Evolutionary conservation across 306 rosid species (phyloP), one percentile per base, ranked within the genome.

Genomic region (Fragaria nilgerrensis): DNA sequence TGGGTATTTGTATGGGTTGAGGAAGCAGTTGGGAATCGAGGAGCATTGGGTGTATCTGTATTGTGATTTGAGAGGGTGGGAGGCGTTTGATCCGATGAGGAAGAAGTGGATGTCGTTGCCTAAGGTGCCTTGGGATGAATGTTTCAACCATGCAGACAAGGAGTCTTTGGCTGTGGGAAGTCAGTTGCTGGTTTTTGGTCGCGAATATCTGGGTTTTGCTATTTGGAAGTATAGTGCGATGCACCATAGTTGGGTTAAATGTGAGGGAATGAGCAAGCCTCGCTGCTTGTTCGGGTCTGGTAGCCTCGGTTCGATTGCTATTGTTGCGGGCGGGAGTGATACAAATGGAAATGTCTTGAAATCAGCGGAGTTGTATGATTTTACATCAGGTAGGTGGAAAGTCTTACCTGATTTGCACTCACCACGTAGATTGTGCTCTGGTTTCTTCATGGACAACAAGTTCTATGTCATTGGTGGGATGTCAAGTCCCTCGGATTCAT

Each of bases 401-500:
- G 82, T 76, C 84, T 76, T 95, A 50, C 92, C 98, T 6, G 82
- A 86, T 80, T 90, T 95, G 98, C 88, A 90, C 68, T 77, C 87
- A 9, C 90, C 96, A 0, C 96, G 98, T n/a, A 93, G 96, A 81
- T 85, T 88, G 71, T 92, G 97, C 83, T 88, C 98, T 22, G 96
- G 97, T 62, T 90, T 95, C 86, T 92, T 92, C 80, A 88, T 90
- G 97, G 92, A 92, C 27, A 82, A 79, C 32, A 95, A 95, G 78
- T 94, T 89, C 89, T 92, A 92, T 6, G 98, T 92, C 80, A 90
- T 95, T 61, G 97, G 97, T 58, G 98, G 98, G 37, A 95, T 95
- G 97, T 88, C 92, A 1, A 87, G 93, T 77, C 88, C 92, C 25
- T 85, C 80, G 39, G 90, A 80, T 70, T 90, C 97, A 39, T 83